Evolutionary conservation across 768 basidiomycete genomes (phyloP), one percentile per base, ranked within the genome.

Genomic region (Boletus vinaceobasis): DNA sequence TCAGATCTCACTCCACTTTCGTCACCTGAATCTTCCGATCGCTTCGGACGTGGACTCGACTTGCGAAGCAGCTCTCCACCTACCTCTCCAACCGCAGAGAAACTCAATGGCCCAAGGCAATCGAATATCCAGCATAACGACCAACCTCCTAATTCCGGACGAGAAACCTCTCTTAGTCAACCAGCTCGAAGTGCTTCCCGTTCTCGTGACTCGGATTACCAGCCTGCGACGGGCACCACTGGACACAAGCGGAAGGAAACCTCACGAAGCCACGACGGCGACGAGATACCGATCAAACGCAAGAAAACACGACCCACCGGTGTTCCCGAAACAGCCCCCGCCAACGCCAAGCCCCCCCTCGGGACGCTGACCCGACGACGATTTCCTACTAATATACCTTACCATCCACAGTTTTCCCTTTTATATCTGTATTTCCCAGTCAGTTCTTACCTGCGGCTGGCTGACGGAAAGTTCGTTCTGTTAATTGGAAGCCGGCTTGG

Each of bases 341-440:
- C 48, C 7, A 44, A 56, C 11, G 14, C 43, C 46, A 15, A 43
- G 47, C 13, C 45, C n/a, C 37, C 60, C 26, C 36, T 36, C 31
- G 55, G 21, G 8, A 35, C 43, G 8, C 50, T 52, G 9, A 55
- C 50, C 11, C 73, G 61, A 19, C 80, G 89, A 51, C 76, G 73
- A 8, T 78, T 90, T 50, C 85, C 86, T 3, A 55, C 71, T 8
- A 43, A 67, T 42, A 60, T 88, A 49, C 71, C 78, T 39, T 73
- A 79, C 45, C 74, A 80, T 23, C 56, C 73, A 2, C 69, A 72
- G 31, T 89, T 85, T 62, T 70, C 83, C 38, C 77, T 85, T 19
- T 80, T 88, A 57, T 92, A 92, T 66, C 73, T 86, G 52, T 80
- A 83, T 8, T 92, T 88, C 64, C 85, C 87, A 6, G 75, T 78